These are phyloP conservation scores for Hypholoma sublateritium DNA, from an alignment of 768 basidiomycete genomes.

Conservation along the genomic window DNA sequence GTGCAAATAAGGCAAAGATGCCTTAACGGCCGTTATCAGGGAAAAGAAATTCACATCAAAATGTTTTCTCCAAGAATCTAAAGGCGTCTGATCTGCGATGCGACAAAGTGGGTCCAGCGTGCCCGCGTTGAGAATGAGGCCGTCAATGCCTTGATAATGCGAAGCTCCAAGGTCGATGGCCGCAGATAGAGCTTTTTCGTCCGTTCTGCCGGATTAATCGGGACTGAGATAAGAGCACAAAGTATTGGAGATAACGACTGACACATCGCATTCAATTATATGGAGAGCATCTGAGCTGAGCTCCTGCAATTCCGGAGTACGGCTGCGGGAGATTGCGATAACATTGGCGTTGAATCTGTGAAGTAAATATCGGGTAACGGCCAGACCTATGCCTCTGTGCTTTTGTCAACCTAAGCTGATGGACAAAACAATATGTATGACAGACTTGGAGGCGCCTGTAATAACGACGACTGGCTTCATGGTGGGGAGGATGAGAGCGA, in stretches of 20 bases:
- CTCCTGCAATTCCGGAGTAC: conserved; percentile 57
- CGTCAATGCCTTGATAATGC: conserved; percentile 68
- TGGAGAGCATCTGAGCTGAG: conserved; percentile 51
- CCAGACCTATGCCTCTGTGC: conserved; percentile 73
- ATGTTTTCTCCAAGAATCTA: conserved; percentile 64
- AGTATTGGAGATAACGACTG: conserved; percentile 32
- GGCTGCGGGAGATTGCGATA: conserved; percentile 72
- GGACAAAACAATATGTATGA: conserved; percentile 2
- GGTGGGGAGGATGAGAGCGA: conserved; percentile 5
- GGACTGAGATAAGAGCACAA: conserved; percentile 6
- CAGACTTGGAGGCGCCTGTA: conserved; percentile 83
- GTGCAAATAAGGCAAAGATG: conserved; percentile 68
- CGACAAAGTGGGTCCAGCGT: conserved; percentile 68
- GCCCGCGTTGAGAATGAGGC: conserved; percentile 84
- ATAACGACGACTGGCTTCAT: conserved; percentile 66
- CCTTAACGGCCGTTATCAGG: conserved; percentile 66
- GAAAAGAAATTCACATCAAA: conserved; percentile 93
- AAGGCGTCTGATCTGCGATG: conserved; percentile 47
- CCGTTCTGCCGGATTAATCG: conserved; percentile 44
- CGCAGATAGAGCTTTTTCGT: conserved; percentile 51
- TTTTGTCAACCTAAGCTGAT: conserved; percentile 5
- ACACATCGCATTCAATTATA: conserved; percentile 74
- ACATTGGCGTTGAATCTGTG: conserved; percentile 64
- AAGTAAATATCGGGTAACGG: conserved; percentile 68
- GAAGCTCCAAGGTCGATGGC: conserved; percentile 54